phyloP scores from a whole-genome alignment of 139 green algal genomes.

The Trebouxia sp. region DNA sequence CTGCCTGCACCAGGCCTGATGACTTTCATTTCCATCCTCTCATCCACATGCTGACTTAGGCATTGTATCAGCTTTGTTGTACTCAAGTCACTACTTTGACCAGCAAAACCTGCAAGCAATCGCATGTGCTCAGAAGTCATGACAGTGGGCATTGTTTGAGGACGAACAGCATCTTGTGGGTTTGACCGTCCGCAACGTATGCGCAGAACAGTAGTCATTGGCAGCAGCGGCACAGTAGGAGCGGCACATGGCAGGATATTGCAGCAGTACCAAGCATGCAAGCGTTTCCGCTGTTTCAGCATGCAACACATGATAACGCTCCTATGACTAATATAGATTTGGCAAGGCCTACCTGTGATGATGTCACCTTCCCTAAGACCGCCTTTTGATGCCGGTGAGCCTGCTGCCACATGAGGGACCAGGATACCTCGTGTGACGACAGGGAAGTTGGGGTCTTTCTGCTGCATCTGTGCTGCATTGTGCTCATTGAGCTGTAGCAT shows the following conservation, averaged over 20 bases:
- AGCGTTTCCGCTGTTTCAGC: too few relatives aligned
- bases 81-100: slow-evolving; percentile 30
- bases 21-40: slow-evolving; percentile 47
- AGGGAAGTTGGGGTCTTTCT: slow-evolving; percentile 55
- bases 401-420: slow-evolving; percentile 53
- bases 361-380: slow-evolving; percentile 67
- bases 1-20: background rate
- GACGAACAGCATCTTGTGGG: too few relatives aligned
- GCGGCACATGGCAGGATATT: too few relatives aligned
- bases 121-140: background rate
- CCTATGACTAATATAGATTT: background rate
- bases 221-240: too few relatives aligned
- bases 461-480: slow-evolving; percentile 46
- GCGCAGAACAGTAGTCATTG: too few relatives aligned
- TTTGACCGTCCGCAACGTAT: too few relatives aligned
- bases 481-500: slow-evolving; percentile 66
- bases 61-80: slow-evolving; percentile 46
- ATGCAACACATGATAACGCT: background rate
- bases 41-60: slow-evolving; percentile 52
- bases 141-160: background rate
- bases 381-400: slow-evolving; percentile 59
- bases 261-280: too few relatives aligned
- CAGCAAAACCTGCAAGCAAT: slow-evolving; percentile 40
- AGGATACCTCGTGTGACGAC: slow-evolving; percentile 49
- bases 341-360: slow-evolving; percentile 57